A percentile compares a stretch with the other conserved stretches of the same genome.
Conservation (phyloP, 306 rosid genomes). For the Prunus armeniaca region DNA sequence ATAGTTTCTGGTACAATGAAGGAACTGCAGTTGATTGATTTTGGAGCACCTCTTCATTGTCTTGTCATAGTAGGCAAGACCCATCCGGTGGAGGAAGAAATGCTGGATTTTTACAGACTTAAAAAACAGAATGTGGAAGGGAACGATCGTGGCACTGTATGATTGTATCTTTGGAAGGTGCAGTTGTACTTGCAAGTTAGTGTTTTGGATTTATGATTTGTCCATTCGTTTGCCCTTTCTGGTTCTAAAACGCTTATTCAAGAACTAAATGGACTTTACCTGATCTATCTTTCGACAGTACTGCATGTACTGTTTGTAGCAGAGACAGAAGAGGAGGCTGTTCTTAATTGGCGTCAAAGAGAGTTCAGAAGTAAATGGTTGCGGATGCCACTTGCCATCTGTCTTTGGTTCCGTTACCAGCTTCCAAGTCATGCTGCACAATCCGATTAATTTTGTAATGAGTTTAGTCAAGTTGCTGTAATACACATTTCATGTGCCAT, state of each 20-base stretch:
- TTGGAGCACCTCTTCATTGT: conserved; percentile 91
- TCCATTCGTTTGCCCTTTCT: neutral
- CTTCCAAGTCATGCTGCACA: neutral
- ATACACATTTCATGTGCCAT: neutral
- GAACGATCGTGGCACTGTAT: conserved; percentile 4
- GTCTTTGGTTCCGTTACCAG: no score
- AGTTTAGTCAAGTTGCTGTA: conserved; percentile 1
- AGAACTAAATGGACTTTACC: neutral
- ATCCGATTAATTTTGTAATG: neutral
- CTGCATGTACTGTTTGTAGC: neutral
- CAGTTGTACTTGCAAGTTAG: neutral
- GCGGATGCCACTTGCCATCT: neutral
- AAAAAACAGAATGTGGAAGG: conserved; percentile 25
- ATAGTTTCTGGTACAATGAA: conserved; percentile 71
- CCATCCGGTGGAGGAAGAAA: conserved; percentile 90
- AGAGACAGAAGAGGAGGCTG: neutral
- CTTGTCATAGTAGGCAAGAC: conserved; percentile 83
- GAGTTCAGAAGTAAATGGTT: neutral
- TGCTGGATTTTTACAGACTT: conserved; percentile 67
- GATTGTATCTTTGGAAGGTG: conserved; percentile 8
- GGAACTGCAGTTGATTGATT: conserved; percentile 65
- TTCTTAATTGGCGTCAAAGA: neutral
- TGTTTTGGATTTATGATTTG: neutral
- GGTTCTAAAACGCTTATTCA: neutral
- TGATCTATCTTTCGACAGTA: neutral